Evolutionary conservation across 1,139 yeast species (phyloP), one percentile per base, ranked within the genome.

Genomic region (Sugiyamaella novakii): DNA sequence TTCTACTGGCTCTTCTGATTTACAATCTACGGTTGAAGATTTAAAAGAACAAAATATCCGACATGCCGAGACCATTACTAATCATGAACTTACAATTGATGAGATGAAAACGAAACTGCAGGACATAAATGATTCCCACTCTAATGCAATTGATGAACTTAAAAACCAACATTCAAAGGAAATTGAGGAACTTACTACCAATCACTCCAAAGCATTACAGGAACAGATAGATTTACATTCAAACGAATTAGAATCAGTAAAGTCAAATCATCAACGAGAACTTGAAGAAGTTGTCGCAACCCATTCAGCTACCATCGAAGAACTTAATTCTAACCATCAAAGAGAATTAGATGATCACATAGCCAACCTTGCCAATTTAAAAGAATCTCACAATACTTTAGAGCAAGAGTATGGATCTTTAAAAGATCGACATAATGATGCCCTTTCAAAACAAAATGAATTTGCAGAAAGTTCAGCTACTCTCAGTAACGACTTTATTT

Each of bases 381-480:
- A 43, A 33, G 15, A 18, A 17, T 30, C 43, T 6, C 22, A 22
- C 35, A 43, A 28, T 11, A 43, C 29, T 18, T 22, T 48, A 8
- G 49, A 53, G 28, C 29, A 45, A 34, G 51, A 52, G 21, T 35
- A 43, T 11, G 27, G 30, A 11, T 12, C 44, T 12, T 19, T 42
- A 14, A 48, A 36, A 21, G 57, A 58, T 19, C 45, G 52, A 11
- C 49, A 56, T 45, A 34, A 47, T 5, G 56, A 54, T 14, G 49
- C 51, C 1, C 44, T 54, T 43, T 41, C 50, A 4, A 54, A 46
- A 31, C 59, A 56, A 40, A 52, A 52, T 4, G 59, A 56, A 21
- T 54, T 47, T 48, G 57, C 59, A 6, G 55, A 53, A 31, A 51
- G 54, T 21, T 53, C 55, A 31, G 59, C 59, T 11, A 41, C 48